phyloP scores from a whole-genome alignment of 306 rosid genomes.

The Vigna mungo region DNA sequence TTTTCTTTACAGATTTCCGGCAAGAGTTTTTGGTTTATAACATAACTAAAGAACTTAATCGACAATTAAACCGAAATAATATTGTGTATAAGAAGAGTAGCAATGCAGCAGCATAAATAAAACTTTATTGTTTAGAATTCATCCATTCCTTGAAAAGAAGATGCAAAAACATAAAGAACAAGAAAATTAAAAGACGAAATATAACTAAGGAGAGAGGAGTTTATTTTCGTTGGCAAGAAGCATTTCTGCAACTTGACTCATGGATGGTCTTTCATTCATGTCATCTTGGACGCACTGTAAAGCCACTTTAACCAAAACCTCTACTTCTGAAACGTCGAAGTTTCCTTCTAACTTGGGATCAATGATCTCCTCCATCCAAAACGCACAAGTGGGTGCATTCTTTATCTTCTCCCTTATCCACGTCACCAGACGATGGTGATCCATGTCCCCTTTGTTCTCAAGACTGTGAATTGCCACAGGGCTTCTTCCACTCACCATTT shows the following conservation, averaged over 20 bases:
- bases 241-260: constrained; percentile 67
- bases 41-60: too few species aligned
- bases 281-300: constrained; percentile 65
- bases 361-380: constrained; percentile 54
- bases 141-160: too few species aligned
- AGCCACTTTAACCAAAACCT: constrained; percentile 54
- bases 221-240: constrained; percentile 41
- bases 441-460: constrained; percentile 37
- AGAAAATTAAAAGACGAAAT: not conserved
- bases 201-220: constrained; percentile 1
- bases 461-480: constrained; percentile 41
- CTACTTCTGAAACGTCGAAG: constrained; percentile 44
- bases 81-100: too few species aligned
- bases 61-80: too few species aligned
- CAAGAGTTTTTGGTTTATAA: too few species aligned
- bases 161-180: too few species aligned
- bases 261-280: constrained; percentile 62
- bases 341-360: constrained; percentile 53
- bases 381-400: not conserved
- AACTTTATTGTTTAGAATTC: too few species aligned
- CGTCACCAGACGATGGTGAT: constrained; percentile 48
- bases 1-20: too few species aligned
- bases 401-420: constrained; percentile 53
- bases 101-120: too few species aligned
- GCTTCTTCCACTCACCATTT: constrained; percentile 64